phyloP scores from a whole-genome alignment of 257 asterid species.

The Salvia rosmarinus region DNA sequence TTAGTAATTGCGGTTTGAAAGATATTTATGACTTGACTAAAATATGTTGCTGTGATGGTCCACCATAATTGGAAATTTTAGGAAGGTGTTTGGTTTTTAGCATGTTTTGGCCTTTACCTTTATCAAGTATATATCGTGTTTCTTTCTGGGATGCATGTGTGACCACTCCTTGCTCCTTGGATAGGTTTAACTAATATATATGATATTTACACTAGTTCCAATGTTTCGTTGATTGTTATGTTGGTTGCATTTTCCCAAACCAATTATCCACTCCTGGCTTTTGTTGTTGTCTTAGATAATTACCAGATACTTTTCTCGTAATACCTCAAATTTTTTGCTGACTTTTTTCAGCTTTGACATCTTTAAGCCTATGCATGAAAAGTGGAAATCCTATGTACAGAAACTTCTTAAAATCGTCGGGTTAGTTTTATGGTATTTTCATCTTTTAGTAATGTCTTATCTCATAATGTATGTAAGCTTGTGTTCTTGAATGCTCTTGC shows the following conservation, averaged over 20 bases:
- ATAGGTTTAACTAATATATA: background rate
- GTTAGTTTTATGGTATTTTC: conserved; percentile 45
- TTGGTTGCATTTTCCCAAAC: background rate
- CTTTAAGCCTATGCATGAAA: conserved; percentile 81
- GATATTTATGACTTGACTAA: background rate
- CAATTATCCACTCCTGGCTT: background rate
- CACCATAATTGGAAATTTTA: background rate
- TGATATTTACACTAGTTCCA: background rate
- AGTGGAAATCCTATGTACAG: conserved; percentile 70
- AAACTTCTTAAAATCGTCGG: conserved; percentile 70
- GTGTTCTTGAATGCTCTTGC: conserved; percentile 39
- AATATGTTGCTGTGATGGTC: background rate
- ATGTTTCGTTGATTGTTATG: background rate
- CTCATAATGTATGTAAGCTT: conserved; percentile 4
- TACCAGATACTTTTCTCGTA: conserved; percentile 20
- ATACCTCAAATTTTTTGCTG: conserved; percentile 14
- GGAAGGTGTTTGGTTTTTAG: background rate
- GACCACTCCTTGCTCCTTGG: background rate
- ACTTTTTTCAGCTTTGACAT: conserved; percentile 61
- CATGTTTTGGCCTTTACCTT: background rate
- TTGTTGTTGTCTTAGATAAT: conserved; percentile 11
- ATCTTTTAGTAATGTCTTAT: conserved; percentile 6
- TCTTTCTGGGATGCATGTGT: background rate
- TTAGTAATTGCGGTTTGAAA: background rate
- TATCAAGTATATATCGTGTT: background rate